A percentile compares a stretch with the other conserved stretches of the same genome.
phyloP scores from a whole-genome alignment of 164 flowering plant species.

The Platanus orientalis region DNA sequence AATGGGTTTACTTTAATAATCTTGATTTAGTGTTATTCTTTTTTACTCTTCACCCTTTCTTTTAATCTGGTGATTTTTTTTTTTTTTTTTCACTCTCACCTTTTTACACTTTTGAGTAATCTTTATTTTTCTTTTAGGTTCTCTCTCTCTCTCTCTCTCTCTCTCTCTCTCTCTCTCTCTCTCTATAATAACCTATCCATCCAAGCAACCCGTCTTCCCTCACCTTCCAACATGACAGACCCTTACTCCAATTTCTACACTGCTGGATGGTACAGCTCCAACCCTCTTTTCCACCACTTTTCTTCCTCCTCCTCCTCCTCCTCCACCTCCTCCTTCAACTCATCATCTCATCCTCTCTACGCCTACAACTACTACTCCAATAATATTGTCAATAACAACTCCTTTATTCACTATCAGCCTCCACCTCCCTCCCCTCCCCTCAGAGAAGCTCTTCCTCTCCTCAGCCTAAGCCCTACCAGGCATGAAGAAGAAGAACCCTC shows the following conservation, averaged over 20 bases:
- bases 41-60: neutral
- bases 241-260: constrained; percentile 56
- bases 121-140: constrained; percentile 11
- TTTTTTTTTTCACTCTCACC: neutral
- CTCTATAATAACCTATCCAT: constrained; percentile 19
- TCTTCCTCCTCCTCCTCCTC: constrained; percentile 26
- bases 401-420: constrained; percentile 12
- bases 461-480: constrained; percentile 61
- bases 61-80: constrained; percentile 7
- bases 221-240: constrained; percentile 47
- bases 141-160: constrained; percentile 20
- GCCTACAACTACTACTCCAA: constrained; percentile 22
- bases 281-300: constrained; percentile 19
- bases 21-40: constrained; percentile 6
- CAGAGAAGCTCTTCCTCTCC: constrained; percentile 80
- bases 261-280: constrained; percentile 46
- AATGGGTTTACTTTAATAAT: constrained; percentile 7
- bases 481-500: constrained; percentile 29
- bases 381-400: constrained; percentile 9
- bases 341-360: constrained; percentile 18
- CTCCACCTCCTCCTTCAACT: constrained; percentile 22
- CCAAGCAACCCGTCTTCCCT: constrained; percentile 14
- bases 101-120: neutral
- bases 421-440: constrained; percentile 73
- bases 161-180: constrained; percentile 19